Conservation (phyloP, 2,329 filamentous ascomycete genomes). For the Lecanicillium sp. region DNA sequence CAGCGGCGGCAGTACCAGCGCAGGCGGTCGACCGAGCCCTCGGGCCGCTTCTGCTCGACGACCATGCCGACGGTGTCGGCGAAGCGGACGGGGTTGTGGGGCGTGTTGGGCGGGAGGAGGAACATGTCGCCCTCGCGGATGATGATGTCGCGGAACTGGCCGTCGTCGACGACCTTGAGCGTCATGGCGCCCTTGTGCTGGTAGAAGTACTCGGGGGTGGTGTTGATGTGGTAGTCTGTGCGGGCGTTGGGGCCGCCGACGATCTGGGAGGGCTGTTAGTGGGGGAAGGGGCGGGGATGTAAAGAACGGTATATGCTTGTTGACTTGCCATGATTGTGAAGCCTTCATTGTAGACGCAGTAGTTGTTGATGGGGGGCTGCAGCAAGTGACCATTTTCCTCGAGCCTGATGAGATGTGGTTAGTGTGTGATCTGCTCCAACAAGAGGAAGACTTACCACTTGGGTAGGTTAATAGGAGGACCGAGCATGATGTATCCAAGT, state of each 20-base stretch:
- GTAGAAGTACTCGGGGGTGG: constrained; percentile 96
- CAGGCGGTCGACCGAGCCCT: constrained; percentile 66
- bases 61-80: constrained; percentile 91
- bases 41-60: constrained; percentile 75
- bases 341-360: constrained; percentile 85
- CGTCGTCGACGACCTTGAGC: constrained; percentile 77
- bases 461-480: constrained; percentile 47
- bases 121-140: constrained; percentile 95
- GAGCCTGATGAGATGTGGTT: constrained; percentile 55
- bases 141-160: constrained; percentile 73
- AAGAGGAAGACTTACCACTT: constrained; percentile 43
- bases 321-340: constrained; percentile 69
- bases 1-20: constrained; percentile 84
- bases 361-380: constrained; percentile 93
- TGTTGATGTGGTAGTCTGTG: constrained; percentile 98
- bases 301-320: not conserved
- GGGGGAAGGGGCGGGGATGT: not conserved
- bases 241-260: constrained; percentile 94
- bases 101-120: constrained; percentile 86
- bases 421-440: not conserved
- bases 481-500: constrained; percentile 35
- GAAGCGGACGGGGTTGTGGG: constrained; percentile 92
- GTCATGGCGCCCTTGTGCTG: constrained; percentile 91
- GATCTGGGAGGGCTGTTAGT: constrained; percentile 46
- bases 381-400: constrained; percentile 86